Evolutionary conservation across 306 rosid genomes (phyloP).

Genomic region (Trifolium repens): DNA sequence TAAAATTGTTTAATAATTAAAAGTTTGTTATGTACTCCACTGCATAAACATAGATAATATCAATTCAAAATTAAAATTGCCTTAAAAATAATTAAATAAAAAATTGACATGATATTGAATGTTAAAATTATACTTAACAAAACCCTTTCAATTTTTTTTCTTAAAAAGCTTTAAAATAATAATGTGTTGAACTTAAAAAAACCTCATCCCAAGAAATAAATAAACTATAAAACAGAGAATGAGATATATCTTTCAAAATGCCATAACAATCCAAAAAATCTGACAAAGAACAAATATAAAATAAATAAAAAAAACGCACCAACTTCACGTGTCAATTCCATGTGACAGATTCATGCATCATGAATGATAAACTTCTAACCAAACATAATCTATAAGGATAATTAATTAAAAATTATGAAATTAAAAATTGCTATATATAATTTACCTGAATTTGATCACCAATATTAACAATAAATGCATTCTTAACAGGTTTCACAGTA

Average conservation of each 20-base stretch:
- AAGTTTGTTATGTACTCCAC: too few relatives aligned
- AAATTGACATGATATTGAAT: too few relatives aligned
- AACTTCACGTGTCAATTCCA: slow-evolving; percentile 50
- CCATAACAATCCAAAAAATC: neutral
- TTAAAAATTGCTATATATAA: too few relatives aligned
- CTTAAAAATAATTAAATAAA: too few relatives aligned
- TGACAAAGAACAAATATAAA: neutral
- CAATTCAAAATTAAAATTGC: too few relatives aligned
- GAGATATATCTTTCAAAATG: neutral
- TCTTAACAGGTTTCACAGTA: slow-evolving; percentile 74
- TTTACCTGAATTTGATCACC: slow-evolving; percentile 94
- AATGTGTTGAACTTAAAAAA: too few relatives aligned
- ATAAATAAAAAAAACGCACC: neutral
- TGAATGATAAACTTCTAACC: slow-evolving; percentile 1
- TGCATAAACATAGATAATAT: too few relatives aligned
- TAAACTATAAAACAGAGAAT: neutral
- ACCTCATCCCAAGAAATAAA: neutral
- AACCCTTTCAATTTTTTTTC: too few relatives aligned
- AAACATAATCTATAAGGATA: slow-evolving; percentile 18
- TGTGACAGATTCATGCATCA: slow-evolving; percentile 48
- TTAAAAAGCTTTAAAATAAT: too few relatives aligned
- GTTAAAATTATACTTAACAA: too few relatives aligned
- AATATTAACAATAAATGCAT: slow-evolving; percentile 85
- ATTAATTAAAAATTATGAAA: neutral
- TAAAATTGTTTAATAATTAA: too few relatives aligned